Percentiles rank a stretch among this genome's conserved stretches.
Evolutionary conservation across 129 eudicot species (phyloP).

Genomic region (Flaveria ramosissima): DNA sequence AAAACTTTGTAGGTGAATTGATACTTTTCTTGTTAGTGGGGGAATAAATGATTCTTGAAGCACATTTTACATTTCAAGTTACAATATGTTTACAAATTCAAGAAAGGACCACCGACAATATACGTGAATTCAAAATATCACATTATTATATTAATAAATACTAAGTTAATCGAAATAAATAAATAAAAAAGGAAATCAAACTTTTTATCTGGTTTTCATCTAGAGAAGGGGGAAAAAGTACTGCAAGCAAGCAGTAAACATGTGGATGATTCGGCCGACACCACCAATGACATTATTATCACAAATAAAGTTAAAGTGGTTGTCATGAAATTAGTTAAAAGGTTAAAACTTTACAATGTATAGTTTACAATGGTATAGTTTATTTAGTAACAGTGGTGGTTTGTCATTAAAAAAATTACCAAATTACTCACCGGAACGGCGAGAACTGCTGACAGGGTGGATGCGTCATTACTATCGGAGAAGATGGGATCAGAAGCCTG

Average conservation of each 20-base stretch:
- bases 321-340: slow-evolving; percentile 14
- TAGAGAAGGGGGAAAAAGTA: not conserved
- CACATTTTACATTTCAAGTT: too few relatives aligned
- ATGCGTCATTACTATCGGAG: slow-evolving; percentile 33
- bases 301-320: not conserved
- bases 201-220: slow-evolving; percentile 16
- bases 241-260: not conserved
- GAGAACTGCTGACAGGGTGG: slow-evolving; percentile 59
- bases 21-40: too few relatives aligned
- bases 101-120: slow-evolving; percentile 20
- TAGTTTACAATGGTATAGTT: too few relatives aligned
- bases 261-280: slow-evolving; percentile 10
- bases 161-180: not conserved
- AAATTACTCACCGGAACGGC: slow-evolving; percentile 73
- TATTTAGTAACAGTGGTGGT: too few relatives aligned
- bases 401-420: too few relatives aligned
- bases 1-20: too few relatives aligned
- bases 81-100: too few relatives aligned
- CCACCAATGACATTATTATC: slow-evolving; percentile 10
- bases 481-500: slow-evolving; percentile 53
- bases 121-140: slow-evolving; percentile 14
- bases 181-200: not conserved
- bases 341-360: too few relatives aligned
- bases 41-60: too few relatives aligned
- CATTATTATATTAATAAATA: slow-evolving; percentile 2